A percentile compares a stretch with the other conserved stretches of the same genome.
Evolutionary conservation across 2,329 filamentous ascomycete genomes (phyloP).

Genomic region (Chrysoporthe deuterocubensis): DNA sequence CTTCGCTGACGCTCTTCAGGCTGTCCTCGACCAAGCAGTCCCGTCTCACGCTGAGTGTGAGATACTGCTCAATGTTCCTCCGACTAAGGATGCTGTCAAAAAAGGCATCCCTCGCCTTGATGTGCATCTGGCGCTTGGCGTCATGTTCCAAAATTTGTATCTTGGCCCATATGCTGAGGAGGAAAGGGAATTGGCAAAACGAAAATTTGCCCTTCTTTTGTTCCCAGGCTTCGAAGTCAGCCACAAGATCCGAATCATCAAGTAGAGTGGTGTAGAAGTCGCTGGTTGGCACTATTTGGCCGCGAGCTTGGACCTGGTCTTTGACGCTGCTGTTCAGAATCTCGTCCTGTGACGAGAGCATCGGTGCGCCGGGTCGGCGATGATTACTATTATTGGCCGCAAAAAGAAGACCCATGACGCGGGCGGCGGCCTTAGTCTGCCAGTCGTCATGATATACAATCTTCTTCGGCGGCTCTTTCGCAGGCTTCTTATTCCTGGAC

Average conservation of each 20-base stretch:
- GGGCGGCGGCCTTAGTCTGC: conserved; percentile 82
- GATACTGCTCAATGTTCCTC: conserved; percentile 74
- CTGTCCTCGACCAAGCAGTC: conserved; percentile 91
- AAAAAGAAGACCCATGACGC: conserved; percentile 80
- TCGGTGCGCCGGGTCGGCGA: conserved; percentile 39
- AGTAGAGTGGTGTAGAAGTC: conserved; percentile 88
- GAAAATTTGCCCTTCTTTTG: conserved; percentile 73
- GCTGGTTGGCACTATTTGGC: conserved; percentile 76
- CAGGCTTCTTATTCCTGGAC: conserved; percentile 51
- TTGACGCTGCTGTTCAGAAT: conserved; percentile 40
- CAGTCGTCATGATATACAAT: conserved; percentile 80
- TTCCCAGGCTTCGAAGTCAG: conserved; percentile 90
- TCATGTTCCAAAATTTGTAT: conserved; percentile 90
- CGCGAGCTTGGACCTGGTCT: conserved; percentile 52
- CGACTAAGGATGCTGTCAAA: conserved; percentile 85
- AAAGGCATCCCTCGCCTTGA: conserved; percentile 85
- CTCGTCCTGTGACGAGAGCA: conserved; percentile 31
- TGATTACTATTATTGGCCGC: conserved; percentile 67
- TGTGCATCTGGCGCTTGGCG: conserved; percentile 85
- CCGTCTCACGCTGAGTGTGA: conserved; percentile 76
- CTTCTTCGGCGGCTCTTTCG: conserved; percentile 57
- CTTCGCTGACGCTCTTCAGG: conserved; percentile 80
- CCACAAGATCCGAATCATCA: conserved; percentile 83
- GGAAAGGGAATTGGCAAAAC: conserved; percentile 91
- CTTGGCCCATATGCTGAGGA: conserved; percentile 90